A percentile compares a stretch with the other conserved stretches of the same genome.
These are phyloP conservation scores for Piper longum DNA, from an alignment of 164 flowering plant genomes.

Conservation along the genomic window DNA sequence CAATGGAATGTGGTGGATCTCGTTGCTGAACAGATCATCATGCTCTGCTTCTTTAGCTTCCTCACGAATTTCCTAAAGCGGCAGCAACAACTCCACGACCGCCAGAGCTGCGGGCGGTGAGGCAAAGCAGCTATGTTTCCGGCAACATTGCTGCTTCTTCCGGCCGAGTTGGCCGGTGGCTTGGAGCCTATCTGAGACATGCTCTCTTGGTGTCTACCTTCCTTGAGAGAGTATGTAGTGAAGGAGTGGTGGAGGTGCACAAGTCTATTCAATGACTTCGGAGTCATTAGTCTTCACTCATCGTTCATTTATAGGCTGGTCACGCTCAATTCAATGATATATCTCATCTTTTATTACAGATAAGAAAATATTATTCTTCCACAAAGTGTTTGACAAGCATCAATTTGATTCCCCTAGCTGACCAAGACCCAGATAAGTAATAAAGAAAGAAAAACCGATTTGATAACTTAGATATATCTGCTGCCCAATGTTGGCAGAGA, in stretches of 20 bases:
- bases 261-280: too few relatives aligned
- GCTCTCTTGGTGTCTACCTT: conserved; percentile 1
- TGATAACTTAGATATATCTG: too few relatives aligned
- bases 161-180: conserved; percentile 6
- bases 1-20: conserved; percentile 27
- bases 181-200: conserved; percentile 20
- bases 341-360: too few relatives aligned
- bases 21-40: conserved; percentile 10
- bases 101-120: background rate
- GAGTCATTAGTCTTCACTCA: background rate
- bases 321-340: background rate
- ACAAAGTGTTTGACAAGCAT: background rate
- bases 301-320: background rate
- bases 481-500: too few relatives aligned
- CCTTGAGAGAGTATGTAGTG: background rate
- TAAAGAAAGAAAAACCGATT: too few relatives aligned
- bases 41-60: conserved; percentile 30
- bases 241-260: background rate
- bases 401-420: too few relatives aligned
- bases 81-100: conserved; percentile 4
- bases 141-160: conserved; percentile 4
- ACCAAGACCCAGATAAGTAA: too few relatives aligned
- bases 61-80: conserved; percentile 23
- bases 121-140: conserved; percentile 1
- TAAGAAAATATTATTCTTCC: background rate